A percentile compares a stretch with the other conserved stretches of the same genome.
These are phyloP conservation scores for Gentiana dahurica DNA, from an alignment of 257 asterid species.

Conservation along the genomic window DNA sequence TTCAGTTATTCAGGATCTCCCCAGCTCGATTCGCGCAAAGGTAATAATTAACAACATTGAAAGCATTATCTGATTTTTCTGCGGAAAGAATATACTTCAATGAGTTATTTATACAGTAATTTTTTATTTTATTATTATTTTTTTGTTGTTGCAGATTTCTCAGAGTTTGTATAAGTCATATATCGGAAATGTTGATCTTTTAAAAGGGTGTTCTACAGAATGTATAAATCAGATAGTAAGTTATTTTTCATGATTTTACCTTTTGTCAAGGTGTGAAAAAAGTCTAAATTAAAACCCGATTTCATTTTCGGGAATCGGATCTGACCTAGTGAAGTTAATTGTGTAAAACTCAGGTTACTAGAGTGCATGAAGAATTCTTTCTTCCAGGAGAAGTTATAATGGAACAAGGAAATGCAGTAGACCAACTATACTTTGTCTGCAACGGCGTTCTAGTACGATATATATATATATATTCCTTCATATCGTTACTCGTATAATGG, in stretches of 20 bases:
- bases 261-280: neutral
- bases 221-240: conserved; percentile 88
- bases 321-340: no score
- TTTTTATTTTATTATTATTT: neutral
- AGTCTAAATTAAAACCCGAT: no score
- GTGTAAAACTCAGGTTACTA: conserved; percentile 41
- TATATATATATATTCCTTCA: neutral
- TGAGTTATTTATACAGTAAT: neutral
- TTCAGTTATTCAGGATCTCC: conserved; percentile 75
- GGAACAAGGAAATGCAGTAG: conserved; percentile 83
- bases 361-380: conserved; percentile 91
- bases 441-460: conserved; percentile 59
- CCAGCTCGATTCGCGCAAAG: conserved; percentile 85
- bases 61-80: no score
- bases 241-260: conserved; percentile 4
- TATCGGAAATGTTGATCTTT: conserved; percentile 57
- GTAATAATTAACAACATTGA: conserved; percentile 17
- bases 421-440: conserved; percentile 84
- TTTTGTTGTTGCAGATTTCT: conserved; percentile 49
- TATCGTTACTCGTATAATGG: neutral
- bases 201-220: conserved; percentile 71
- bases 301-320: no score
- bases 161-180: conserved; percentile 57
- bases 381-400: conserved; percentile 88
- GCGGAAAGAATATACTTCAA: neutral